Base-by-base conservation (phyloP, 805 yeast species). In the Saturnispora mendoncae region DNA sequence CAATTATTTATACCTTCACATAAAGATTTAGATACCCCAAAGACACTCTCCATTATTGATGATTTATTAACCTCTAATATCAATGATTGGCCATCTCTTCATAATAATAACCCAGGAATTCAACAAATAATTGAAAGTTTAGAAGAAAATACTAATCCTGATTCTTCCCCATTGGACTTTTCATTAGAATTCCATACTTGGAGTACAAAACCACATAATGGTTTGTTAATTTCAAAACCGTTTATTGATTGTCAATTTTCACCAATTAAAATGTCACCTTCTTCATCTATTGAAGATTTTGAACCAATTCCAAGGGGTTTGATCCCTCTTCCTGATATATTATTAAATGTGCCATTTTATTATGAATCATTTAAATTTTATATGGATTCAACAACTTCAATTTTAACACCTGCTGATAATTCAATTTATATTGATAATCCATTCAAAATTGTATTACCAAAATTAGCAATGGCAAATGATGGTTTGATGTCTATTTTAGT, bases 321-420 rank as follows among this genome's bases (percentile, higher is more conserved):
- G 21, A 30, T 55, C n/a, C 77, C 78, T 2, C 54, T 79, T 4
- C 88, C 92, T 0, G 84, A 77, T 43, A 52, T 78, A 5, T 59
- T 82, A 12, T 55, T 71, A 14, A 68, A 72, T 41, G 80, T 77
- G 12, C 81, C 84, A 0, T 68, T 66, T 46, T 79, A 78, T 55
- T 63, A 74, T 37, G 78, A 76, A 41, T 63, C 78, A 17, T 76
- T 82, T 60, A 76, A 77, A 46, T 78, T 78, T 47, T 84, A 74
- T 66, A 59, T 76, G 7, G 66, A 75, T 38, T 72, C 74, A 12
- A 80, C 84, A 0, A 73, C 88, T 2, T 67, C 67, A 28, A 62
- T 70, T 20, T 64, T 82, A 15, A 84, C 79, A 5, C 87, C 88
- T 0, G 78, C 83, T 0, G 84, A 84, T 8, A 64, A 71, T 3